Conservation (phyloP, 768 basidiomycete genomes). For the Panaeolus papilionaceus region DNA sequence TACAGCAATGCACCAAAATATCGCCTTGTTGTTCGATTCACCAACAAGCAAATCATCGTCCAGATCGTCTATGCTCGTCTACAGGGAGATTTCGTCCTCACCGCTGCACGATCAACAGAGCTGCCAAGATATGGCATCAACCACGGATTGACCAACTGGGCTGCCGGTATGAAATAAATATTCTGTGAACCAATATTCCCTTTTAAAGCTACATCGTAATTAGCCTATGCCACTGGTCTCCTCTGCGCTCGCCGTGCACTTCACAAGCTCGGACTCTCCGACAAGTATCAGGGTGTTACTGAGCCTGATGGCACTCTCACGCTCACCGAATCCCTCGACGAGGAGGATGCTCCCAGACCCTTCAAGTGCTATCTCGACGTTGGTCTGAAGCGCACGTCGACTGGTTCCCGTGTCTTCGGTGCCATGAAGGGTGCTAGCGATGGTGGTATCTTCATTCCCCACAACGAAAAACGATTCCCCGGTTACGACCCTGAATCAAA, state of each 20-base stretch:
- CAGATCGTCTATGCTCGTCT: conserved; percentile 97
- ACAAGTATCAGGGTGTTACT: conserved; percentile 94
- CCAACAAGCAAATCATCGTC: conserved; percentile 94
- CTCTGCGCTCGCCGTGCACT: conserved; percentile 94
- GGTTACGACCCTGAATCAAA: conserved; percentile 95
- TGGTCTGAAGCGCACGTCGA: conserved; percentile 96
- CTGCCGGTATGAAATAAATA: conserved; percentile 68
- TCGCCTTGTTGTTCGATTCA: conserved; percentile 98
- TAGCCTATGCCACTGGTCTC: conserved; percentile 97
- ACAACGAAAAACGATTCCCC: conserved; percentile 98
- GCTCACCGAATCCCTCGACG: conserved; percentile 86
- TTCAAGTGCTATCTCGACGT: conserved; percentile 99
- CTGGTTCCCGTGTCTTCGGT: conserved; percentile 96
- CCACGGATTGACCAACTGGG: conserved; percentile 99
- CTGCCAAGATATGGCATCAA: conserved; percentile 96
- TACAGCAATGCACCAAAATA: conserved; percentile 94
- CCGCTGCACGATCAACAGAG: conserved; percentile 87
- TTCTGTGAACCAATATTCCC: conserved; percentile 7
- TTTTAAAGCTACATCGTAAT: conserved; percentile 12
- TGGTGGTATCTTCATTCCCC: conserved; percentile 97
- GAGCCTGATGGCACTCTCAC: conserved; percentile 90
- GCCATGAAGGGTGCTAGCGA: conserved; percentile 99
- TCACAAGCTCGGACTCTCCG: conserved; percentile 93
- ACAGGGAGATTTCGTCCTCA: conserved; percentile 94
- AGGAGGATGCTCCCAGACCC: conserved; percentile 94